Percentiles rank a stretch among this genome's conserved stretches.
phyloP scores from a whole-genome alignment of 306 rosid species.

The Spatholobus suberectus region DNA sequence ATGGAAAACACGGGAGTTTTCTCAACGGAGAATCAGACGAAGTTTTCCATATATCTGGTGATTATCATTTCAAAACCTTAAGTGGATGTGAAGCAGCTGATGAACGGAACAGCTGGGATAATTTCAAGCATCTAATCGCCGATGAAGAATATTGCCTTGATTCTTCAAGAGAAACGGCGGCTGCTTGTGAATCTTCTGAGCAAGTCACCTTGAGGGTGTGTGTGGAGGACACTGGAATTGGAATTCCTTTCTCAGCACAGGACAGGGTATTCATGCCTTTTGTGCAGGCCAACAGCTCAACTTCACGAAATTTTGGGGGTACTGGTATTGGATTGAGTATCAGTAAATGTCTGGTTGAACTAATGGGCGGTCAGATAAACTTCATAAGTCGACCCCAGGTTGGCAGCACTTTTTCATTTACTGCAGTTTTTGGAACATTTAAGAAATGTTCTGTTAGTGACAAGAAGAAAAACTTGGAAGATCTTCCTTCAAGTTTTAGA shows the following conservation, averaged over 20 bases:
- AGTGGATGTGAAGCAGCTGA: constrained; percentile 89
- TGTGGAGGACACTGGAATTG: constrained; percentile 93
- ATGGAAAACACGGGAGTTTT: constrained; percentile 53
- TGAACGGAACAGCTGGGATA: constrained; percentile 82
- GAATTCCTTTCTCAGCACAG: constrained; percentile 82
- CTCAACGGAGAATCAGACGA: constrained; percentile 66
- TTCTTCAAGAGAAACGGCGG: constrained; percentile 39
- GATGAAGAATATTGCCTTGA: constrained; percentile 58
- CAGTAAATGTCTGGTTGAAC: constrained; percentile 90
- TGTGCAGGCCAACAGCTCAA: constrained; percentile 97
- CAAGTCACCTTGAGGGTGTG: constrained; percentile 73
- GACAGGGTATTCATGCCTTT: constrained; percentile 84
- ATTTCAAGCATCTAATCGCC: constrained; percentile 59
- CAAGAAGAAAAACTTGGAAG: constrained; percentile 68
- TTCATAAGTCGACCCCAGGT: constrained; percentile 73
- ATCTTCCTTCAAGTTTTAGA: constrained; percentile 74
- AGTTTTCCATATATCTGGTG: constrained; percentile 46
- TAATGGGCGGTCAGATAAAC: constrained; percentile 88
- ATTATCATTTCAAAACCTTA: constrained; percentile 64
- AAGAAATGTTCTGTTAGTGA: constrained; percentile 52
- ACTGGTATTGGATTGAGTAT: constrained; percentile 97
- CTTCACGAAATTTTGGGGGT: constrained; percentile 91
- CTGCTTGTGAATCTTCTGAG: constrained; percentile 50
- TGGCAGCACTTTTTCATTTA: constrained; percentile 91
- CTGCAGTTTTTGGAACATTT: constrained; percentile 63